phyloP scores from a whole-genome alignment of 768 basidiomycete genomes.

The Russula brevipes region DNA sequence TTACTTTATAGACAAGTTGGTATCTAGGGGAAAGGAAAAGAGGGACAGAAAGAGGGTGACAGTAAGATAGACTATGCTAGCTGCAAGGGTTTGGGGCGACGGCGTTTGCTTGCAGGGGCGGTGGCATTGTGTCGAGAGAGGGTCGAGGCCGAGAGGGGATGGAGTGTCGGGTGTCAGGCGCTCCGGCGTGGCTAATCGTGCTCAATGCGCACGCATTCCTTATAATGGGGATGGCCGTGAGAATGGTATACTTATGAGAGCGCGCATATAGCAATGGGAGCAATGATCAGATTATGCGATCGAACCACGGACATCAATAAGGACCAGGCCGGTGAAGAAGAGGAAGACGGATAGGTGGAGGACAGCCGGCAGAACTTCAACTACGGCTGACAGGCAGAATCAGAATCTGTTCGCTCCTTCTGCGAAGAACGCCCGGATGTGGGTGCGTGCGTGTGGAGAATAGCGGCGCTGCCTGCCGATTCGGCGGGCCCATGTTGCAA shows the following conservation, averaged over 20 bases:
- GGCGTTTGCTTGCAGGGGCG: too few species aligned
- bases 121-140: too few species aligned
- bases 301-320: neutral
- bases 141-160: too few species aligned
- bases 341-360: neutral
- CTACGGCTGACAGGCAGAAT: neutral
- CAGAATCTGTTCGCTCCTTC: neutral
- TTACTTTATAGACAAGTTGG: too few species aligned
- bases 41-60: too few species aligned
- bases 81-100: too few species aligned
- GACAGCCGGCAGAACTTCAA: neutral
- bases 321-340: constrained; percentile 1
- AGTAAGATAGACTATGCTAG: too few species aligned
- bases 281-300: constrained; percentile 1
- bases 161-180: too few species aligned
- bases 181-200: too few species aligned
- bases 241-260: neutral
- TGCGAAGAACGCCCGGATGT: neutral
- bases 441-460: neutral
- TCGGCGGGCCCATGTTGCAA: neutral
- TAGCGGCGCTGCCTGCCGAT: neutral
- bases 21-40: too few species aligned
- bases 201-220: too few species aligned
- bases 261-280: neutral
- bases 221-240: neutral